Conservation (phyloP, 202 grass and related monocot genomes). For the Digitaria exilis region DNA sequence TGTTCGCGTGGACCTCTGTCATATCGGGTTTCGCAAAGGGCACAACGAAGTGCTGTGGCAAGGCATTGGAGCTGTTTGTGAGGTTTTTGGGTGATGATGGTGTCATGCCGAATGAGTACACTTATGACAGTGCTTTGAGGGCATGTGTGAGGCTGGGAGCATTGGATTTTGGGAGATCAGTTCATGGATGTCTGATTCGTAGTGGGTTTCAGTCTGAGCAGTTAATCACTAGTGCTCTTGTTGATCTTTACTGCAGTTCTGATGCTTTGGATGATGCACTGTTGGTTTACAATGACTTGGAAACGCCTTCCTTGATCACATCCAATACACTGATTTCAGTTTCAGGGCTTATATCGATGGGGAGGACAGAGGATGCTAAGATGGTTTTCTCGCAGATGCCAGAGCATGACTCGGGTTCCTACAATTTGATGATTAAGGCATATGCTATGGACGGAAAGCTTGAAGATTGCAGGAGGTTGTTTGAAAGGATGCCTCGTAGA, state of each 20-base stretch:
- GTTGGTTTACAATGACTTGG: conserved; percentile 38
- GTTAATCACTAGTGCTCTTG: conserved; percentile 54
- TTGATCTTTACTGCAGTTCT: conserved; percentile 58
- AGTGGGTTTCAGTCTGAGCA: conserved; percentile 41
- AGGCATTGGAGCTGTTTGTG: conserved; percentile 47
- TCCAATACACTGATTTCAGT: conserved; percentile 55
- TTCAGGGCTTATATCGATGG: conserved; percentile 37
- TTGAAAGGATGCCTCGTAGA: conserved; percentile 61
- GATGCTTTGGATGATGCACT: conserved; percentile 47
- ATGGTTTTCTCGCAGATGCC: conserved; percentile 45
- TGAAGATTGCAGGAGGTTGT: conserved; percentile 51
- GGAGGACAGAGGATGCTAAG: conserved; percentile 45
- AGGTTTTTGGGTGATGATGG: conserved; percentile 25
- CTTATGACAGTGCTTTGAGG: conserved; percentile 55
- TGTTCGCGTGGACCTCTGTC: conserved; percentile 53
- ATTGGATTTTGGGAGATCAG: conserved; percentile 44
- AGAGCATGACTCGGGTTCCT: conserved; percentile 49
- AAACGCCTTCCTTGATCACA: conserved; percentile 49
- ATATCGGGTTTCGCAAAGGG: conserved; percentile 49
- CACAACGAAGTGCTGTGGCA: conserved; percentile 1
- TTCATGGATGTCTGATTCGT: conserved; percentile 51
- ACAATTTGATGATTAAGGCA: conserved; percentile 62
- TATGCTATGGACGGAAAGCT: conserved; percentile 50
- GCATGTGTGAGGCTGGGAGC: conserved; percentile 48
- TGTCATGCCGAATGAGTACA: conserved; percentile 44